Percentiles rank a stretch among this genome's conserved stretches.
phyloP scores from a whole-genome alignment of 352 stramenopile genomes.

The Phytopythium kandeliae region DNA sequence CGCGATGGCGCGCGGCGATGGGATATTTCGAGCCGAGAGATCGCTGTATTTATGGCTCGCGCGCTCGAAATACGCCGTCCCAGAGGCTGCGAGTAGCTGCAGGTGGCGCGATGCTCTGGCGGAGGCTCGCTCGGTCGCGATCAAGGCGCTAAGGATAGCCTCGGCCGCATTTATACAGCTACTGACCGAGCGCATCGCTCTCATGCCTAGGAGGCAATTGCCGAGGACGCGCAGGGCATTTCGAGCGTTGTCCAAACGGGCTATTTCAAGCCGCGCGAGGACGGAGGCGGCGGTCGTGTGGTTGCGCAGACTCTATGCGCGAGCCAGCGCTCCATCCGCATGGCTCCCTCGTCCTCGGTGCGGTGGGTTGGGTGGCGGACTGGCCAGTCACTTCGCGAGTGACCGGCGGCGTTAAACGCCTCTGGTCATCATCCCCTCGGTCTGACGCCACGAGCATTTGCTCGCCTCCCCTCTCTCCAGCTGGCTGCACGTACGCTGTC shows the following conservation, averaged over 20 bases:
- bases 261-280: neutral
- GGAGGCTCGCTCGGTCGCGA: neutral
- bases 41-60: neutral
- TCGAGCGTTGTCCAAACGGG: too few species aligned
- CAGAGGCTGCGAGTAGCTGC: too few species aligned
- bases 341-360: neutral
- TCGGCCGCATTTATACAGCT: neutral
- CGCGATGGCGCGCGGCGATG: neutral
- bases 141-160: neutral
- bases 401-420: too few species aligned
- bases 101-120: too few species aligned
- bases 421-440: too few species aligned
- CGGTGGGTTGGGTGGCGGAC: too few species aligned
- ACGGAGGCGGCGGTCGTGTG: neutral
- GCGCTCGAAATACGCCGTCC: neutral
- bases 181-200: too few species aligned
- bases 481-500: too few species aligned
- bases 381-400: too few species aligned
- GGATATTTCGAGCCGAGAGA: neutral
- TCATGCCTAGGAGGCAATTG: too few species aligned
- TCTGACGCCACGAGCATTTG: too few species aligned
- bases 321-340: too few species aligned
- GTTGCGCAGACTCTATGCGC: neutral
- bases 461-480: neutral
- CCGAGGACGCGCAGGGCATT: neutral